Base-by-base conservation (phyloP, 2,329 filamentous ascomycete genomes). In the Magnaporthales sp. region DNA sequence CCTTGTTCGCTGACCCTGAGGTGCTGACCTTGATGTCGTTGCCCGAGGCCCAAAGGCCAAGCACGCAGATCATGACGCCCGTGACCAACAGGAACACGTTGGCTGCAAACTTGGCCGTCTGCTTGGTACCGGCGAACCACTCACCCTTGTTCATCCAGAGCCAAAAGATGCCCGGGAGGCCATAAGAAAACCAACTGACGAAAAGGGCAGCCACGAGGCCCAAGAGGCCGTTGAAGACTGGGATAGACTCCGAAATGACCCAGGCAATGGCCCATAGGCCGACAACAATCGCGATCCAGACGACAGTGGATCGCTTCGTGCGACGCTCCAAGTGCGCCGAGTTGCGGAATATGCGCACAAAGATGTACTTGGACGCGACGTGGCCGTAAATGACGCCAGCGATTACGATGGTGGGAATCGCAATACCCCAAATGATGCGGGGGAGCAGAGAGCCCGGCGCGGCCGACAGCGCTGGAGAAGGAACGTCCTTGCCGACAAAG, bases 311-410 rank as follows among this genome's bases (percentile, higher is more conserved):
- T 1, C 81, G 67, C 68, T 77, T 78, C 62, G 81, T 86, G 62
- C 80, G 79, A 70, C 81, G 80, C 66, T 80, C 78, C 75, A 85
- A 78, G 70, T 84, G 82, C 71, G 85, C 81, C 8, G 84, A 87
- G 68, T 84, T 83, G 24, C 81, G 78, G 78, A 90, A 90, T 8
- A 88, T 73, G 31, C 89, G 84, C 3, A 86, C 77, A 72, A 89
- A 91, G 67, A 90, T 79, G 71, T 89, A 89, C 72, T 89, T 90
- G 66, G 81, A 81, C 2, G 86, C 87, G 1, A 91, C 85, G 68
- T 89, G 85, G 13, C 84, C 88, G 73, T 90, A 88, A 69, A 92
- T 89, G 7, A 91, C 88, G 66, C 89, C 89, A 0, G 89, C 87
- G 64, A 92, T 85, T 63, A 91, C 79, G 67, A 91, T 91, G 2